phyloP scores from a whole-genome alignment of 2,329 filamentous ascomycete species.

The Diaporthe ilicicola region DNA sequence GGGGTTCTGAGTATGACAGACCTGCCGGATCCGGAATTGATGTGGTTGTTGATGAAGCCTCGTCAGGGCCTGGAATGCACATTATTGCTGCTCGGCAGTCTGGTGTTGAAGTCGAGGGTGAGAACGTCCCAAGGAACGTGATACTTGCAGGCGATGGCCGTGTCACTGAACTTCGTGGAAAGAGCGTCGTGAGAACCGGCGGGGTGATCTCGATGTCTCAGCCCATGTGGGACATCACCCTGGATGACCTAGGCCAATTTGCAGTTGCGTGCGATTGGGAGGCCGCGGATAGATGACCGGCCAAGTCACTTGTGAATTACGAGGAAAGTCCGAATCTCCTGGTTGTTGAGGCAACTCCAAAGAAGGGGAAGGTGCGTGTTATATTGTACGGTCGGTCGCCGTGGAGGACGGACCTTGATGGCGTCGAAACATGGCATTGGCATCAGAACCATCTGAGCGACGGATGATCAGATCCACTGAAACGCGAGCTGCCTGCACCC shows the following conservation, averaged over 20 bases:
- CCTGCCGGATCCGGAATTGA: conserved; percentile 24
- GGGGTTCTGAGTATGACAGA: conserved; percentile 36
- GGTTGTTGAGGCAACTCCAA: background rate
- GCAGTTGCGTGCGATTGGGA: conserved; percentile 50
- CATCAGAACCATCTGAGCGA: background rate
- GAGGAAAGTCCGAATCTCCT: background rate
- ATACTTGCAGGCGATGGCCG: conserved; percentile 41
- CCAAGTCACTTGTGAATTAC: background rate
- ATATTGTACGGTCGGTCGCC: background rate
- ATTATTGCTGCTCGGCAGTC: conserved; percentile 38
- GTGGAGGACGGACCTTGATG: no score
- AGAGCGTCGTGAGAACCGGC: conserved; percentile 40
- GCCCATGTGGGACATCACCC: conserved; percentile 48
- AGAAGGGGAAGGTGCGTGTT: background rate
- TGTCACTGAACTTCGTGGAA: conserved; percentile 39
- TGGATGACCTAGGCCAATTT: conserved; percentile 44
- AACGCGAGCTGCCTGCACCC: background rate
- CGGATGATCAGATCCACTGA: background rate
- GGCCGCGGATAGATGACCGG: conserved; percentile 13
- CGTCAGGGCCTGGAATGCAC: conserved; percentile 39
- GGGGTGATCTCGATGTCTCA: conserved; percentile 43
- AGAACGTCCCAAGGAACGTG: conserved; percentile 7
- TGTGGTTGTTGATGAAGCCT: conserved; percentile 40
- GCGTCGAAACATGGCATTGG: background rate
- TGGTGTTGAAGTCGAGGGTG: background rate